phyloP scores from a whole-genome alignment of 352 stramenopile genomes.

The Phytophthora podocarpi region DNA sequence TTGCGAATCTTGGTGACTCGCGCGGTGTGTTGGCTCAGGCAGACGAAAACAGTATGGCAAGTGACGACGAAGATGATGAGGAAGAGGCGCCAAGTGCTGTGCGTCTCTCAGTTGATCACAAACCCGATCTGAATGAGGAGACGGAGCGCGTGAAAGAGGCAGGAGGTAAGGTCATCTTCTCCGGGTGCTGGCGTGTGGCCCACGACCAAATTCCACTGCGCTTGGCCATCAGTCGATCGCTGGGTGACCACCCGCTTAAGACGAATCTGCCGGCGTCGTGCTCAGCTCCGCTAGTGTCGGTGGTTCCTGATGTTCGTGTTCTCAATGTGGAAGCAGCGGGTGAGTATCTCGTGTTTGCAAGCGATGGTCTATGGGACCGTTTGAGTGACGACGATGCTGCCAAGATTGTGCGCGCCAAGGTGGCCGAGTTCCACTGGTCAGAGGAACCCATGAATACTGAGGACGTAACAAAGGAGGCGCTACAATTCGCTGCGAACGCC shows the following conservation, averaged over 20 bases:
- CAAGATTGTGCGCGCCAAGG: constrained; percentile 57
- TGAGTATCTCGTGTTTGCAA: constrained; percentile 78
- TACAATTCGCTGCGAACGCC: constrained; percentile 63
- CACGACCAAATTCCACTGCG: constrained; percentile 74
- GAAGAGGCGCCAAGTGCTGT: constrained; percentile 31
- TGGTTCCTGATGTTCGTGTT: constrained; percentile 73
- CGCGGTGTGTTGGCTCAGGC: constrained; percentile 57
- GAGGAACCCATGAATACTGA: constrained; percentile 16
- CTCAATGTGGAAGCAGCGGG: constrained; percentile 57
- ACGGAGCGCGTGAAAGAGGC: constrained; percentile 62
- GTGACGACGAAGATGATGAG: constrained; percentile 23
- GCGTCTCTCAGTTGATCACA: constrained; percentile 82
- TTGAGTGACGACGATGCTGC: constrained; percentile 72
- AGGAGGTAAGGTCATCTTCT: constrained; percentile 81
- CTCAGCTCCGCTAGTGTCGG: constrained; percentile 68
- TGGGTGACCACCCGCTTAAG: constrained; percentile 85
- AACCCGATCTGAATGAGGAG: constrained; percentile 71
- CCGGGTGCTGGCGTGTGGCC: constrained; percentile 83
- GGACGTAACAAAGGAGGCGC: constrained; percentile 48
- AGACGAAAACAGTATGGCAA: constrained; percentile 29
- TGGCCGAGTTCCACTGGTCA: constrained; percentile 48
- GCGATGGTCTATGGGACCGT: constrained; percentile 81
- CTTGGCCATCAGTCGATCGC: constrained; percentile 75
- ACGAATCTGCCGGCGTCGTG: constrained; percentile 61
- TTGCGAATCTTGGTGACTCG: constrained; percentile 82